Conservation (phyloP, 2,329 filamentous ascomycete genomes). For the Neonectria faginata region DNA sequence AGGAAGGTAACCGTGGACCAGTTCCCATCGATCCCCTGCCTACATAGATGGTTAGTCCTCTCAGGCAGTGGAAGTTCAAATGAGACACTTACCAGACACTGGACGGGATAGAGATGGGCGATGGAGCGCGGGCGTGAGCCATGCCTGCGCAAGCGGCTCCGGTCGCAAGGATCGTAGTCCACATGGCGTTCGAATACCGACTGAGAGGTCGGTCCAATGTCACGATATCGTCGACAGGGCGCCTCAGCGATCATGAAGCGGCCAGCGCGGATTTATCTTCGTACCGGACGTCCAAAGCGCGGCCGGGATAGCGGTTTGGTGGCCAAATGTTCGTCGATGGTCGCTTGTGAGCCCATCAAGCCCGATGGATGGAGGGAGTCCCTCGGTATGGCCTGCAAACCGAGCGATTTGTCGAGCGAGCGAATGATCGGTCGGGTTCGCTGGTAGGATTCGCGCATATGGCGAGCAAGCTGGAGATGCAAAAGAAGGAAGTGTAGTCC, state of each 20-base stretch:
- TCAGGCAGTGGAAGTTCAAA: neutral
- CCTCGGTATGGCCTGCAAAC: constrained; percentile 22
- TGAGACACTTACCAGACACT: constrained; percentile 37
- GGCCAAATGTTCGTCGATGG: constrained; percentile 9
- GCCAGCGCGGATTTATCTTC: constrained; percentile 10
- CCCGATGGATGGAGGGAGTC: constrained; percentile 18
- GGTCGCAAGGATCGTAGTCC: constrained; percentile 31
- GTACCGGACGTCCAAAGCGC: neutral
- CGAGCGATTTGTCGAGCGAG: constrained; percentile 14
- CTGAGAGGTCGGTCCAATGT: neutral
- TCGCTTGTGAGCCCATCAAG: constrained; percentile 26
- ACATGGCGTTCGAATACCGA: constrained; percentile 29
- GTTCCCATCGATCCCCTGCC: constrained; percentile 74
- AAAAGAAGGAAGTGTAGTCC: neutral
- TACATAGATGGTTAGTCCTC: constrained; percentile 45
- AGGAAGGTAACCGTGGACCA: constrained; percentile 77
- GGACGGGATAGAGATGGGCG: constrained; percentile 38
- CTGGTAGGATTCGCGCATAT: neutral
- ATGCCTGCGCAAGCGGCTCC: constrained; percentile 31
- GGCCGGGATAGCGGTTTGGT: neutral
- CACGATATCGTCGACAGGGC: constrained; percentile 3
- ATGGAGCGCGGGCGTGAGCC: constrained; percentile 36
- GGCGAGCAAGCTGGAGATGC: constrained; percentile 1
- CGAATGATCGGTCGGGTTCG: neutral
- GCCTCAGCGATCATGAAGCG: constrained; percentile 12